phyloP scores from a whole-genome alignment of 306 rosid genomes.

The Lagenaria siceraria region DNA sequence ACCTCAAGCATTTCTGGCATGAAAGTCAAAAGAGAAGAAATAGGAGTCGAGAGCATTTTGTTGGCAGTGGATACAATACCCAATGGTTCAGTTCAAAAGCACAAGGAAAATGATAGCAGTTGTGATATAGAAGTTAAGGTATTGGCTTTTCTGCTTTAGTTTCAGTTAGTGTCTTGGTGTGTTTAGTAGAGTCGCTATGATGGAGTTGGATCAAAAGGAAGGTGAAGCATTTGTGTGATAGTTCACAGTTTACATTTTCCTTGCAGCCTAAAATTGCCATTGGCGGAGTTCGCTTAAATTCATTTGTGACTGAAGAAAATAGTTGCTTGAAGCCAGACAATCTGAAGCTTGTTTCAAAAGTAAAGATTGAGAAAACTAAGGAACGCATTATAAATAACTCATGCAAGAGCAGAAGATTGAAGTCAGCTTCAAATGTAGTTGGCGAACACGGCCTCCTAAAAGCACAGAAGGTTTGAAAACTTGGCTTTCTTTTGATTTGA shows the following conservation, averaged over 20 bases:
- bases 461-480: slow-evolving; percentile 28
- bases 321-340: slow-evolving; percentile 14
- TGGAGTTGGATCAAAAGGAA: not conserved
- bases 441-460: slow-evolving; percentile 16
- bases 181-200: not conserved
- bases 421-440: slow-evolving; percentile 15
- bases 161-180: not conserved
- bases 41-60: slow-evolving; percentile 8
- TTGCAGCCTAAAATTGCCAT: slow-evolving; percentile 18
- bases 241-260: not conserved
- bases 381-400: slow-evolving; percentile 12
- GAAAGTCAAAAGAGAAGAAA: slow-evolving; percentile 7
- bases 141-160: not conserved
- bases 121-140: slow-evolving; percentile 6
- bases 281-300: slow-evolving; percentile 6
- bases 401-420: slow-evolving; percentile 16
- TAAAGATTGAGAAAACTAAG: slow-evolving; percentile 22
- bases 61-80: not conserved
- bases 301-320: slow-evolving; percentile 5
- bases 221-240: not conserved
- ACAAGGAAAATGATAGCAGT: slow-evolving; percentile 4
- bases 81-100: slow-evolving; percentile 8
- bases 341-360: slow-evolving; percentile 14
- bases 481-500: slow-evolving; percentile 1
- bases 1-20: not conserved